Percentiles rank a stretch among this genome's conserved stretches.
Conservation (phyloP, 1,284 basidiomycete genomes). For the Ganoderma leucocontextum region DNA sequence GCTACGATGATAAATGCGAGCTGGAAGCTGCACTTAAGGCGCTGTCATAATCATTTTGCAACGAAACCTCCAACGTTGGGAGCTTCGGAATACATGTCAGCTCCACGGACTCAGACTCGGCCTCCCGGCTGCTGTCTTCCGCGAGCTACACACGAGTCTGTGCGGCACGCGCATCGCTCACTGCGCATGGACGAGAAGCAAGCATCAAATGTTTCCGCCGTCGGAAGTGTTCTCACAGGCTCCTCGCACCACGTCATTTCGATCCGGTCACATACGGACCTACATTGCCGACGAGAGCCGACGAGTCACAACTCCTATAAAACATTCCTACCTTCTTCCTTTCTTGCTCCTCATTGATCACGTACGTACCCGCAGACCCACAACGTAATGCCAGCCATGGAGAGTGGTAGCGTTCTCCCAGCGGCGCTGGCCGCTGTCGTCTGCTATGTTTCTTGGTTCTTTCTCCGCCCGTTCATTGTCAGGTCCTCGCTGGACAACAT, state of each 20-base stretch:
- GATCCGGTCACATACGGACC: background rate
- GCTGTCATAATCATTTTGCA: too few species aligned
- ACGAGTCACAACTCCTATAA: background rate
- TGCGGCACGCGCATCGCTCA: background rate
- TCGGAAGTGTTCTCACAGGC: background rate
- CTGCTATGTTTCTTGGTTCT: conserved; percentile 23
- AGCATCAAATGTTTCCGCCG: background rate
- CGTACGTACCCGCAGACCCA: background rate
- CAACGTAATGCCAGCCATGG: conserved; percentile 16
- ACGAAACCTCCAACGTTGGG: too few species aligned
- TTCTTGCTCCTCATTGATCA: background rate
- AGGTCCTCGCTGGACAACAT: conserved; percentile 26
- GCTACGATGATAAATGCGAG: too few species aligned
- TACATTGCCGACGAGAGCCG: background rate
- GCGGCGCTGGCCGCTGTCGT: conserved; percentile 14
- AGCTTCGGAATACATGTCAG: background rate
- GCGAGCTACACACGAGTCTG: background rate
- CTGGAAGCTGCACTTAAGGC: too few species aligned
- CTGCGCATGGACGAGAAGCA: background rate
- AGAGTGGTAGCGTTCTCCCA: conserved; percentile 12
- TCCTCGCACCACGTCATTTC: background rate
- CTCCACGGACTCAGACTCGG: background rate
- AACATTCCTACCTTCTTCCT: background rate
- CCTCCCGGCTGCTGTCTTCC: background rate
- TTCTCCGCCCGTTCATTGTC: conserved; percentile 20